These are phyloP conservation scores for Stephanodiscus triporus DNA, from an alignment of 108 stramenopile species.

Conservation along the genomic window DNA sequence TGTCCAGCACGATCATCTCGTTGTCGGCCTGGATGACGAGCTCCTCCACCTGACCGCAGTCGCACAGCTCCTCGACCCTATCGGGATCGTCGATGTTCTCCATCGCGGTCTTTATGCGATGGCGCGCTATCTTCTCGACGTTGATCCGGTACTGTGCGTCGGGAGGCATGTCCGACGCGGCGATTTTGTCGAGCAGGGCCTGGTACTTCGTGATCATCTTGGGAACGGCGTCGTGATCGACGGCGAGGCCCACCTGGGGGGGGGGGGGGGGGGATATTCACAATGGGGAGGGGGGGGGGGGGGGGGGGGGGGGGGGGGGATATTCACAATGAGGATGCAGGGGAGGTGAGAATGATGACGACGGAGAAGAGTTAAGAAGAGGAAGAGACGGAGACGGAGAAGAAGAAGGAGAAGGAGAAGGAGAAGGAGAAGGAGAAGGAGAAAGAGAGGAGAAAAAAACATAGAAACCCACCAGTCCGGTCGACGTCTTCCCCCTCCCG, in stretches of 20 bases:
- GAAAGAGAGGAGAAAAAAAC: slow-evolving; percentile 5
- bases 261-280: no score
- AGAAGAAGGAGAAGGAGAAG: slow-evolving; percentile 9
- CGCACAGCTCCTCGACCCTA: slow-evolving; percentile 80
- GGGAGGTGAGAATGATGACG: neutral
- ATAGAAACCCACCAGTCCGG: slow-evolving; percentile 78
- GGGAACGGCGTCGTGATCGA: slow-evolving; percentile 85
- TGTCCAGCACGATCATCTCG: slow-evolving; percentile 90
- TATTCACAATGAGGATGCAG: neutral
- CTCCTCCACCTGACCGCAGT: slow-evolving; percentile 93
- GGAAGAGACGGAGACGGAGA: no score
- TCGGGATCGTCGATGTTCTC: slow-evolving; percentile 86
- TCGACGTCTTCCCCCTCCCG: slow-evolving; percentile 88
- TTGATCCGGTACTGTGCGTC: slow-evolving; percentile 84
- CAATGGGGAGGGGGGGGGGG: neutral
- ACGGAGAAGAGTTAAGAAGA: neutral
- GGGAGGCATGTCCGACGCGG: slow-evolving; percentile 85
- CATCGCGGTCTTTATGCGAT: slow-evolving; percentile 71
- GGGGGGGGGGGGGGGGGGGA: neutral
- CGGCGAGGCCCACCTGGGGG: slow-evolving; percentile 79
- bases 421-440: slow-evolving; percentile 10
- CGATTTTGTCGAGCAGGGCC: slow-evolving; percentile 82
- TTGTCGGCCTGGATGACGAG: slow-evolving; percentile 89
- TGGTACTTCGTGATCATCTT: slow-evolving; percentile 84
- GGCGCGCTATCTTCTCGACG: slow-evolving; percentile 79